Conservation (phyloP, 2,329 filamentous ascomycete genomes). For the Aspergillus sp. region DNA sequence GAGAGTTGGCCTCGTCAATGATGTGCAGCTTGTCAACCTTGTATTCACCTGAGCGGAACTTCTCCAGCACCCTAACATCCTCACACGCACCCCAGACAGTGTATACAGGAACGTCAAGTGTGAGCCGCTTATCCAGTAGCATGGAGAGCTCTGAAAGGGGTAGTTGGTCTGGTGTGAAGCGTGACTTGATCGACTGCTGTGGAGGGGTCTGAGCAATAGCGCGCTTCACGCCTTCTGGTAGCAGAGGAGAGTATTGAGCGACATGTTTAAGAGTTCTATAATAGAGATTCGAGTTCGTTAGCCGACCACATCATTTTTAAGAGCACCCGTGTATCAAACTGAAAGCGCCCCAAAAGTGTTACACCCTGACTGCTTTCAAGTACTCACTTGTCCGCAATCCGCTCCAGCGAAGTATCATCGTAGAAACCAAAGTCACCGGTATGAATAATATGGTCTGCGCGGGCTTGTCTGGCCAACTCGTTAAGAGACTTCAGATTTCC, state of each 20-base stretch:
- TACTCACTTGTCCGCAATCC: slow-evolving; percentile 94
- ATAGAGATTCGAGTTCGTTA: slow-evolving; percentile 17
- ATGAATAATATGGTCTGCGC: slow-evolving; percentile 96
- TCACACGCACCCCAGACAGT: slow-evolving; percentile 99
- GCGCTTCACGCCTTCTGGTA: slow-evolving; percentile 72
- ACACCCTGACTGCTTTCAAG: background rate
- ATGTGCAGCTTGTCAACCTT: slow-evolving; percentile 97
- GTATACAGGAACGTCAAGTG: slow-evolving; percentile 94
- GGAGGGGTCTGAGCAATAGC: slow-evolving; percentile 68
- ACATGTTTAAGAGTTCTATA: slow-evolving; percentile 93
- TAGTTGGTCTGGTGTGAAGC: slow-evolving; percentile 77
- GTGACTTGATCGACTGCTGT: slow-evolving; percentile 71
- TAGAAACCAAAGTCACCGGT: slow-evolving; percentile 99
- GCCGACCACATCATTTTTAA: slow-evolving; percentile 11
- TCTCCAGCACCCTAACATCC: slow-evolving; percentile 95
- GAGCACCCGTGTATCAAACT: background rate
- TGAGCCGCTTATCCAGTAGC: slow-evolving; percentile 83
- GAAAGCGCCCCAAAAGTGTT: background rate
- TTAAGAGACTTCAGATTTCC: slow-evolving; percentile 95
- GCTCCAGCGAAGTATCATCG: slow-evolving; percentile 90
- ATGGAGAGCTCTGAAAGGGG: slow-evolving; percentile 89
- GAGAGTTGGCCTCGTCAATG: slow-evolving; percentile 95
- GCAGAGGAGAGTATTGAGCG: slow-evolving; percentile 94
- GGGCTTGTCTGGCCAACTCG: slow-evolving; percentile 90
- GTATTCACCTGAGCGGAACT: slow-evolving; percentile 96